phyloP scores from a whole-genome alignment of 441 rosid genomes.

The Adansonia grandidieri region DNA sequence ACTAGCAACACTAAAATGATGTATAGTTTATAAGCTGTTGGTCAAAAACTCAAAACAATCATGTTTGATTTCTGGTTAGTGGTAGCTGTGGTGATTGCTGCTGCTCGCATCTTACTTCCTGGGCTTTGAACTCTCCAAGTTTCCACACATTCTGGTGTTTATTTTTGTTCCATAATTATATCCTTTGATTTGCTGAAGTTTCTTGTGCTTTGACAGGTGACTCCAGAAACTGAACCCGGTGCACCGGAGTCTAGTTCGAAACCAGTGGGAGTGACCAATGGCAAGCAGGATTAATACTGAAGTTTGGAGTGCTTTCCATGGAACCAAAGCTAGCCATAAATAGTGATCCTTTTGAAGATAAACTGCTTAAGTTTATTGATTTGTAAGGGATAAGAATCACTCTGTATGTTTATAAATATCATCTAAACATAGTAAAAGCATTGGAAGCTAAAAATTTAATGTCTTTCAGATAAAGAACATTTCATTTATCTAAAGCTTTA shows the following conservation, averaged over 20 bases:
- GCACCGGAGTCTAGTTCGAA: slow-evolving; percentile 25
- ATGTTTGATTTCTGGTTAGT: neutral
- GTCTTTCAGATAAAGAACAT: neutral
- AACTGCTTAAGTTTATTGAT: neutral
- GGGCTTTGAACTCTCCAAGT: neutral
- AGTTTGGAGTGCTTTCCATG: slow-evolving; percentile 6
- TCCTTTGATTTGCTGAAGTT: slow-evolving; percentile 3
- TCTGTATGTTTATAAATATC: neutral
- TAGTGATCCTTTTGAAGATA: neutral
- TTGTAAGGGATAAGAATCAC: neutral
- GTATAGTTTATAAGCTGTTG: neutral
- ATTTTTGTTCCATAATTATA: neutral
- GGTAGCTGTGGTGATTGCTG: neutral
- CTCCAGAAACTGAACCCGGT: slow-evolving; percentile 31
- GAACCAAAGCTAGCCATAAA: neutral
- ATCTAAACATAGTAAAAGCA: neutral
- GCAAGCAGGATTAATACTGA: slow-evolving; percentile 35
- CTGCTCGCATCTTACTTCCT: neutral
- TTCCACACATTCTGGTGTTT: neutral
- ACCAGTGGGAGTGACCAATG: slow-evolving; percentile 27
- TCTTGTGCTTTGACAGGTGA: slow-evolving; percentile 30
- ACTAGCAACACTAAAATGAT: neutral
- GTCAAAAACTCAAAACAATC: neutral
- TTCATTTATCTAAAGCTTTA: neutral
- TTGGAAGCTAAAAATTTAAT: neutral